These are phyloP conservation scores for Dendrobium huoshanense DNA, from an alignment of 106 monocot genomes.

Conservation along the genomic window DNA sequence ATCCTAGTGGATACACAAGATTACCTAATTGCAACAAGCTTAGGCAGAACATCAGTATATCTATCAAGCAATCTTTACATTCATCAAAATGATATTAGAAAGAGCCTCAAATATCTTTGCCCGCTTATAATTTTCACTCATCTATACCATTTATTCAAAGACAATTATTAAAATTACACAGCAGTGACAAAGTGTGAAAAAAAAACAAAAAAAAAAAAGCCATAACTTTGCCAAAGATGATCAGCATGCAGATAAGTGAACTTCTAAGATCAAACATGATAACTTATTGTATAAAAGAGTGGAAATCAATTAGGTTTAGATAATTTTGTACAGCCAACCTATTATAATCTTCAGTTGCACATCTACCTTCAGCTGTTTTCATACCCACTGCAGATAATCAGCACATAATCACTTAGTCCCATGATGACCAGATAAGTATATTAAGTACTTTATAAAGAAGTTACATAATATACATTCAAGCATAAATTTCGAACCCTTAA, in stretches of 20 bases:
- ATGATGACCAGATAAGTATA: not conserved
- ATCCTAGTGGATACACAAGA: not conserved
- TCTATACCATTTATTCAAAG: not conserved
- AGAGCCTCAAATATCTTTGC: not conserved
- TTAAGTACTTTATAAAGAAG: not conserved
- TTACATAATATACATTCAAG: not conserved
- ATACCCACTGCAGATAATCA: conserved; percentile 33
- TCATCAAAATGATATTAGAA: not conserved
- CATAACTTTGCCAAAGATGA: not conserved
- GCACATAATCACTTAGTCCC: not conserved
- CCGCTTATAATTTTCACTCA: not conserved
- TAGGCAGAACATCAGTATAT: not conserved
- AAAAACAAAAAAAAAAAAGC: not conserved
- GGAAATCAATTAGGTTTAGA: not conserved
- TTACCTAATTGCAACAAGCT: not conserved
- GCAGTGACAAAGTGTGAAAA: not conserved
- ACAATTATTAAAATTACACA: not conserved
- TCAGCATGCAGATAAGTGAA: not conserved
- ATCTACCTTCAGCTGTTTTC: conserved; percentile 89
- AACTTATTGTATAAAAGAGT: not conserved
- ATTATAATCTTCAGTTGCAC: conserved; percentile 60
- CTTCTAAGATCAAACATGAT: not conserved
- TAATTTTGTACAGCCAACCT: conserved; percentile 18
- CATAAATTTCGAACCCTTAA: not conserved
- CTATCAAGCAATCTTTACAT: not conserved